A percentile compares a stretch with the other conserved stretches of the same genome.
phyloP scores from a whole-genome alignment of 306 rosid genomes.

The Ceratonia siliqua region DNA sequence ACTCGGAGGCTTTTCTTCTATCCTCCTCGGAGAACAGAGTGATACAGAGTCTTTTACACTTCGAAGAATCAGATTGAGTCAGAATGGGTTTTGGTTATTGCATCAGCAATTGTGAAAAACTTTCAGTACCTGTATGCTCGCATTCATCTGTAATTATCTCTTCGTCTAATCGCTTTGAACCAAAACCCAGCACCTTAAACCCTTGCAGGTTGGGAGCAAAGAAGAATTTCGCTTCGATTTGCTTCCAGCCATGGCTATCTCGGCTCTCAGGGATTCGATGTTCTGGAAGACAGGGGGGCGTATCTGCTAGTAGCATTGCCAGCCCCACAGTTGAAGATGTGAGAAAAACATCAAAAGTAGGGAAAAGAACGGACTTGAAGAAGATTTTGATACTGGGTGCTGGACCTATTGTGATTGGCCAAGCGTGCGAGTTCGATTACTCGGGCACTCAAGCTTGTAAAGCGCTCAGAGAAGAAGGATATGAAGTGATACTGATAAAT shows the following conservation, averaged over 20 bases:
- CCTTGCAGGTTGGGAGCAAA: constrained; percentile 7
- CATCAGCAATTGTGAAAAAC: constrained; percentile 30
- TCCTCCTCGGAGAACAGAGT: not conserved
- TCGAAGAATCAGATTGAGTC: not conserved
- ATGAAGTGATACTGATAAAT: constrained; percentile 70
- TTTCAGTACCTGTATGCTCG: not conserved
- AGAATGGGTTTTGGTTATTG: constrained; percentile 39
- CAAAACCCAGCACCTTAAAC: constrained; percentile 27
- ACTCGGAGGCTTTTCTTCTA: too few species aligned
- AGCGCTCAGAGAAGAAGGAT: constrained; percentile 81
- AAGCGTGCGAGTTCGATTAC: constrained; percentile 90
- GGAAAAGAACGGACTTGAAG: constrained; percentile 79
- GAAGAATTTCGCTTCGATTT: constrained; percentile 9
- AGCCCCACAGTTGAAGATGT: not conserved
- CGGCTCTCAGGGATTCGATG: constrained; percentile 6
- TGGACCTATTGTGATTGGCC: constrained; percentile 88
- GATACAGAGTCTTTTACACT: not conserved
- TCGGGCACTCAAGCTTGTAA: constrained; percentile 93
- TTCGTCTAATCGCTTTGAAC: constrained; percentile 10
- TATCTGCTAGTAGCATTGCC: not conserved
- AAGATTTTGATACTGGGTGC: constrained; percentile 89
- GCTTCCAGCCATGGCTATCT: constrained; percentile 27
- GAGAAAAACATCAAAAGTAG: constrained; percentile 16
- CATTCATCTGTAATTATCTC: constrained; percentile 18
- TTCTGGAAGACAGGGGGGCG: constrained; percentile 22